phyloP scores from a whole-genome alignment of 352 stramenopile genomes.

The Pythium phragmiticola region DNA sequence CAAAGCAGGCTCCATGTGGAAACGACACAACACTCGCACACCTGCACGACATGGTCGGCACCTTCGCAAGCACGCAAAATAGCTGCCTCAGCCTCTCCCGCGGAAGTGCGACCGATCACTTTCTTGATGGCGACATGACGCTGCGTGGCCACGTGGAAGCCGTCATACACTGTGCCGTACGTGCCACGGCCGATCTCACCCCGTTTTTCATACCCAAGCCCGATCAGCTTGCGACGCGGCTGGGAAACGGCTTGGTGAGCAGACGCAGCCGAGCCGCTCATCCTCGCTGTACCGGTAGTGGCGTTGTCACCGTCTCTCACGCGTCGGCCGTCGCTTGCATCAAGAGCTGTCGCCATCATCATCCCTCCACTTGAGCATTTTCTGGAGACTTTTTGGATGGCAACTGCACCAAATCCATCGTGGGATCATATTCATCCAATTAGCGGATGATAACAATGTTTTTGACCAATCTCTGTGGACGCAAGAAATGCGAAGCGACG shows the following conservation, averaged over 20 bases:
- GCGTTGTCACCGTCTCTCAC: slow-evolving; percentile 15
- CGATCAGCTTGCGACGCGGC: slow-evolving; percentile 46
- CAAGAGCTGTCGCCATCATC: slow-evolving; percentile 14
- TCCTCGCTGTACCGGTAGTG: slow-evolving; percentile 26
- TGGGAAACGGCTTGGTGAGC: background rate
- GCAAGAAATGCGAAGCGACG: slow-evolving; percentile 8
- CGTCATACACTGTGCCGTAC: slow-evolving; percentile 76
- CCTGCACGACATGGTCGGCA: slow-evolving; percentile 57
- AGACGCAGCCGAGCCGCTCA: slow-evolving; percentile 17
- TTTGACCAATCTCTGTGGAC: background rate
- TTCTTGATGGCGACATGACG: slow-evolving; percentile 79
- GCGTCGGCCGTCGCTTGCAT: slow-evolving; percentile 11
- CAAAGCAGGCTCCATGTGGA: slow-evolving; percentile 9
- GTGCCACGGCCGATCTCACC: slow-evolving; percentile 79
- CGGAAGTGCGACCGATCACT: slow-evolving; percentile 40
- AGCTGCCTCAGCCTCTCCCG: slow-evolving; percentile 46
- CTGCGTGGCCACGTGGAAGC: slow-evolving; percentile 34
- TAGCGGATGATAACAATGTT: background rate
- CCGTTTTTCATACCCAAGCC: slow-evolving; percentile 62
- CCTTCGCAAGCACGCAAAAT: slow-evolving; percentile 50
- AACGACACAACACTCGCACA: slow-evolving; percentile 26
- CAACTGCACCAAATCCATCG: slow-evolving; percentile 3
- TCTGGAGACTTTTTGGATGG: background rate
- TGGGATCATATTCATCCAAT: slow-evolving; percentile 7
- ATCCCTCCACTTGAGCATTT: slow-evolving; percentile 2